Conservation (phyloP, 257 asterid genomes). For the Apocynum venetum region DNA sequence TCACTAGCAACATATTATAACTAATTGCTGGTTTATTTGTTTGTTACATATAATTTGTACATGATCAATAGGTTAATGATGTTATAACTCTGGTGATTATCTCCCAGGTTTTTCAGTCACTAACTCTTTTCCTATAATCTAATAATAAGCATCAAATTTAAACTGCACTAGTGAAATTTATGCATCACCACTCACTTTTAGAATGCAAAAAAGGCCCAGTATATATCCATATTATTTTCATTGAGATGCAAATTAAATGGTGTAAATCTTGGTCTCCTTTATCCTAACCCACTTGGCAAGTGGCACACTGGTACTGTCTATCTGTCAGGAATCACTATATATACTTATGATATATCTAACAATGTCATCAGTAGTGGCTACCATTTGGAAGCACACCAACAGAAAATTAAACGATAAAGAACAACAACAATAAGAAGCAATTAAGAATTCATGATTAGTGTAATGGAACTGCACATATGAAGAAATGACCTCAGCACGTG, state of each 20-base stretch:
- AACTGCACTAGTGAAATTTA: background rate
- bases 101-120: background rate
- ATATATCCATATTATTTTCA: background rate
- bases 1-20: too few species aligned
- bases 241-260: background rate
- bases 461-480: background rate
- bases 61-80: background rate
- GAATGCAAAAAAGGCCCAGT: background rate
- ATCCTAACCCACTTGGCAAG: background rate
- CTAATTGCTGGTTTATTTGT: background rate
- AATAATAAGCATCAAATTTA: background rate
- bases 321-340: slow-evolving; percentile 13
- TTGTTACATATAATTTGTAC: background rate
- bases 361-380: background rate
- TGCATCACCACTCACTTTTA: background rate
- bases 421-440: background rate
- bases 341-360: slow-evolving; percentile 2
- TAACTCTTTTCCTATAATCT: background rate
- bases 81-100: background rate
- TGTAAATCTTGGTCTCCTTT: background rate
- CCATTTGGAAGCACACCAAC: background rate
- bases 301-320: background rate
- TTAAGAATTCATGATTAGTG: background rate
- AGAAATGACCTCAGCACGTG: background rate
- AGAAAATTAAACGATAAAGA: background rate